Conservation (phyloP, 1,284 basidiomycete species). For the Tausonia pullulans region DNA sequence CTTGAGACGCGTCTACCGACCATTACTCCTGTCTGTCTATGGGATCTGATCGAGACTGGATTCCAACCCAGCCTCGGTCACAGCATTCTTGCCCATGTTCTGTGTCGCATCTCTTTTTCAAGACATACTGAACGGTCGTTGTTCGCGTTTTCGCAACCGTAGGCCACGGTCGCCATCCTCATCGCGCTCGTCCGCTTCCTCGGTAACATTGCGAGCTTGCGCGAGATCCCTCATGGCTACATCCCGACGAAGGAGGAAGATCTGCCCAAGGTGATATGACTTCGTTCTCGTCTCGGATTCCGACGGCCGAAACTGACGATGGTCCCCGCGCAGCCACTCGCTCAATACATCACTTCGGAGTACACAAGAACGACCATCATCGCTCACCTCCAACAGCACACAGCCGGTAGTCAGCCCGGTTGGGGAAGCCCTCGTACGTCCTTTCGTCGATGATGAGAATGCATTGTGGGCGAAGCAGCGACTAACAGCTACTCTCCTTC, state of each 20-base stretch:
- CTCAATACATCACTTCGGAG: conserved; percentile 62
- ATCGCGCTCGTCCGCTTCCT: conserved; percentile 23
- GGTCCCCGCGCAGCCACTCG: conserved; percentile 45
- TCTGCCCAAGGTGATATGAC: conserved; percentile 49
- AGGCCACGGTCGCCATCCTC: conserved; percentile 9
- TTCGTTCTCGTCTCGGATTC: conserved; percentile 4
- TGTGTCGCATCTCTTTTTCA: too few species aligned
- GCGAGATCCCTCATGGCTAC: conserved; percentile 56
- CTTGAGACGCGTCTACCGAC: too few species aligned
- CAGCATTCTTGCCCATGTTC: too few species aligned
- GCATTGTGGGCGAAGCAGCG: too few species aligned
- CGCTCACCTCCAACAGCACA: conserved; percentile 62
- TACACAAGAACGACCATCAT: conserved; percentile 65
- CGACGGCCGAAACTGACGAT: background rate
- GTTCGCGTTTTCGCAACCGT: too few species aligned
- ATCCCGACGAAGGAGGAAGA: conserved; percentile 50
- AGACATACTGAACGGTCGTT: too few species aligned
- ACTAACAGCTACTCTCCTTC: background rate
- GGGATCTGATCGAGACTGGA: too few species aligned
- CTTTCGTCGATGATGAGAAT: background rate
- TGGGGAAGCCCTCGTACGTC: conserved; percentile 63
- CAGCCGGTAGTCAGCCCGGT: conserved; percentile 57
- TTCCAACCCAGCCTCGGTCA: too few species aligned
- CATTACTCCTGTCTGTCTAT: too few species aligned
- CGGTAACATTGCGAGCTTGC: conserved; percentile 27